These are phyloP conservation scores for Plantago rigida DNA, from an alignment of 305 asterid species.

Conservation along the genomic window DNA sequence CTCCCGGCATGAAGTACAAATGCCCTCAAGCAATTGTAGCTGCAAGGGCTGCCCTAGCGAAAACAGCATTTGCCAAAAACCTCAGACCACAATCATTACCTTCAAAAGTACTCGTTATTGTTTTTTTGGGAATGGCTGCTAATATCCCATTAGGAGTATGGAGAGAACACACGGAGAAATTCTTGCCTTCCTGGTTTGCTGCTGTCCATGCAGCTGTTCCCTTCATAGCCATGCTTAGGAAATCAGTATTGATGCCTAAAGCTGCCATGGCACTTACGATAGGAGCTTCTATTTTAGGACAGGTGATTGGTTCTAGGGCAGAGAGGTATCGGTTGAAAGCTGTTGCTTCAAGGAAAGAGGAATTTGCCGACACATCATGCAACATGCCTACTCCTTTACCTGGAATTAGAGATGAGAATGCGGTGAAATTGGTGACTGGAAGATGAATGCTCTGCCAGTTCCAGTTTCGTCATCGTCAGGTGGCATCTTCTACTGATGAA, in stretches of 20 bases:
- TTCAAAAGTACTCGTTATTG: conserved; percentile 58
- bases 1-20: conserved; percentile 54
- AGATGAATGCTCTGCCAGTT: conserved; percentile 32
- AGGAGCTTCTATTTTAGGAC: conserved; percentile 73
- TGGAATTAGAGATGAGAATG: conserved; percentile 35
- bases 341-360: conserved; percentile 28
- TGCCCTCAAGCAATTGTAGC: conserved; percentile 74
- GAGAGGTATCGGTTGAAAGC: conserved; percentile 62
- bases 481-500: conserved; percentile 32
- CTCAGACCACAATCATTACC: conserved; percentile 86
- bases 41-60: conserved; percentile 69
- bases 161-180: conserved; percentile 77
- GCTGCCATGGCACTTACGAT: conserved; percentile 78
- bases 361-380: conserved; percentile 23
- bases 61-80: conserved; percentile 68
- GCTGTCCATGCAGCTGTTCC: conserved; percentile 90
- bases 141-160: conserved; percentile 71
- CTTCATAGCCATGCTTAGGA: conserved; percentile 73
- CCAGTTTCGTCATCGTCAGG: conserved; percentile 32
- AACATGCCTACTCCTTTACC: conserved; percentile 7
- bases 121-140: conserved; percentile 70
- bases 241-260: conserved; percentile 69
- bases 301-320: conserved; percentile 81
- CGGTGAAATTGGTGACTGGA: conserved; percentile 38
- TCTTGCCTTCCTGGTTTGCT: conserved; percentile 68